phyloP scores from a whole-genome alignment of 129 eudicot species.

The Flaveria bidentis region DNA sequence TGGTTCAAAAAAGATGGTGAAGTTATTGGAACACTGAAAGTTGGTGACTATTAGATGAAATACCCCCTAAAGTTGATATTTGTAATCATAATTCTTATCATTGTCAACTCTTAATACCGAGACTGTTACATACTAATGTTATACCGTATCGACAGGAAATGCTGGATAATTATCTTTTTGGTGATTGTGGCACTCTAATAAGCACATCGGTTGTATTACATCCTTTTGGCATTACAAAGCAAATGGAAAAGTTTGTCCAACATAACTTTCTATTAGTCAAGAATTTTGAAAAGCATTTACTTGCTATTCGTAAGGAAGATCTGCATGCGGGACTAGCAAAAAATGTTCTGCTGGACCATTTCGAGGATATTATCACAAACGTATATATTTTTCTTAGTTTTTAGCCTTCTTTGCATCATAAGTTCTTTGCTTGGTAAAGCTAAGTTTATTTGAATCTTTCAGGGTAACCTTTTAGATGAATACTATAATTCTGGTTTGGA shows the following conservation, averaged over 20 bases:
- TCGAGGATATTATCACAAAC: conserved; percentile 55
- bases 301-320: conserved; percentile 44
- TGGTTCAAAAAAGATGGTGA: too few relatives aligned
- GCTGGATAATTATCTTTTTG: conserved; percentile 71
- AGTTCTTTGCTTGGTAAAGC: background rate
- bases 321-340: conserved; percentile 42
- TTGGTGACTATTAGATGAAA: too few relatives aligned
- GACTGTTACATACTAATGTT: conserved; percentile 7
- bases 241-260: conserved; percentile 69
- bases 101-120: background rate
- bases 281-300: conserved; percentile 52
- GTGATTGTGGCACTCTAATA: conserved; percentile 38
- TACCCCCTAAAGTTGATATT: too few relatives aligned
- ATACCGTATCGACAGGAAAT: conserved; percentile 48
- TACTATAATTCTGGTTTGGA: conserved; percentile 35
- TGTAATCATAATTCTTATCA: background rate
- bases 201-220: conserved; percentile 39
- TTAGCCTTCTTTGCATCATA: background rate
- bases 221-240: conserved; percentile 56
- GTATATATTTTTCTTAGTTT: conserved; percentile 37
- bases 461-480: conserved; percentile 54
- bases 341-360: conserved; percentile 53
- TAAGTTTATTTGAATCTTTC: conserved; percentile 26
- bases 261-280: conserved; percentile 55
- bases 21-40: too few relatives aligned